Evolutionary conservation across 2,329 filamentous ascomycete species (phyloP), one percentile per base, ranked within the genome.

Genomic region (Neofusicoccum laricinum): DNA sequence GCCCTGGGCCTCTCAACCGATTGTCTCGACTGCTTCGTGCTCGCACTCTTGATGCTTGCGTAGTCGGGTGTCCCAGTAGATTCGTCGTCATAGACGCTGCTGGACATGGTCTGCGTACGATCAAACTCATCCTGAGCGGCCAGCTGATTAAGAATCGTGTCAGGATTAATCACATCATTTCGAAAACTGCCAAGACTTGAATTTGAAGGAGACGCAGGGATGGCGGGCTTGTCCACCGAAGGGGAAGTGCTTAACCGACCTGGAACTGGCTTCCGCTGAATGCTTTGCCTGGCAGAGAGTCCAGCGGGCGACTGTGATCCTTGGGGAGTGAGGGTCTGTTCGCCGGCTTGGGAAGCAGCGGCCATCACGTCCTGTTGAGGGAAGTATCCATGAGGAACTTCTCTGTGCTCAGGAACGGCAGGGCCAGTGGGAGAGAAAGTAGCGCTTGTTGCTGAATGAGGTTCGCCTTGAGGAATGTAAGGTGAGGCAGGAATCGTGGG

Each of bases 1-100:
- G 90, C 90, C 67, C 94, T 85, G 15, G 90, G 90, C 88, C 83
- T 86, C 67, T 88, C 87, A 30, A 65, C 14, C 14, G 57, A 51
- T 36, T 46, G 38, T 41, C 49, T 61, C 30, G 51, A 1, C 81
- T 80, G 45, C 81, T 82, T 51, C 79, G 80, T 50, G 67, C 79
- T 72, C 49, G 64, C 76, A 76, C 66, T 75, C 70, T 67, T 69
- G 21, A 88, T 89, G 75, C 90, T 95, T 6, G 90, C 90, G 77
- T 94, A 94, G 73, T 94, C 90, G 0, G 91, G 90, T 30, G 89
- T 89, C n/a, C 82, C 82, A 43, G 85, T 85, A 7, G 88, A 89
- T 38, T 82, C 83, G 38, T 84, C 82, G 66, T 91, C 88, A 65
- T 90, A 89, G 65, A 86, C 83, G 46, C 81, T 85, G 68, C 81